phyloP scores from a whole-genome alignment of 768 basidiomycete genomes.

The Collybiopsis luxurians region DNA sequence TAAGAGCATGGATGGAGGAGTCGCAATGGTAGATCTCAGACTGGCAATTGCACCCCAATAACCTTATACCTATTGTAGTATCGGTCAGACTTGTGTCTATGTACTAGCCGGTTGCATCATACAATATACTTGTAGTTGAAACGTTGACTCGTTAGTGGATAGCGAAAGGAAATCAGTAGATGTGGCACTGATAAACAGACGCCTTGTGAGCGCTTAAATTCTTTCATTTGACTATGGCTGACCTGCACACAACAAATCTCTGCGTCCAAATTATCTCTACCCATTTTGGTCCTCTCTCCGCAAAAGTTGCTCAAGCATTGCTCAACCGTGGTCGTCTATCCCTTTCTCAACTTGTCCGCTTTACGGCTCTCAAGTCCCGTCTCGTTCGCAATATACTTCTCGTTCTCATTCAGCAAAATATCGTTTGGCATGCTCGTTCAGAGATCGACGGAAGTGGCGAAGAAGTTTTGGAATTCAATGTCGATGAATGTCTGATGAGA shows the following conservation, averaged over 20 bases:
- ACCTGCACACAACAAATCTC: constrained; percentile 57
- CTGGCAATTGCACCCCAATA: no score
- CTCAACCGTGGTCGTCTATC: constrained; percentile 85
- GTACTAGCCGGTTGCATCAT: no score
- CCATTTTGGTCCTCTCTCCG: constrained; percentile 64
- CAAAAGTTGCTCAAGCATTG: constrained; percentile 67
- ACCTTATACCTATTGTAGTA: no score
- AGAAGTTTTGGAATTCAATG: constrained; percentile 79
- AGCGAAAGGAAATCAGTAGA: no score
- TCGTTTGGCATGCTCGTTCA: constrained; percentile 79
- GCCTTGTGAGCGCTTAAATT: not conserved
- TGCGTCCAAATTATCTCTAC: constrained; percentile 61
- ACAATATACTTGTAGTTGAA: no score
- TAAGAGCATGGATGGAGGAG: constrained; percentile 35
- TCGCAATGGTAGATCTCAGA: not conserved
- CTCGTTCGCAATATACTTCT: constrained; percentile 69
- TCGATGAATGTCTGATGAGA: constrained; percentile 78
- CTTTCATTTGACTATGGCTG: constrained; percentile 48
- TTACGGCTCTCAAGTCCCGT: constrained; percentile 64
- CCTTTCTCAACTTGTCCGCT: constrained; percentile 63
- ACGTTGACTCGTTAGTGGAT: no score
- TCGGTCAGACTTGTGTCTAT: no score
- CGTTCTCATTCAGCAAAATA: constrained; percentile 86
- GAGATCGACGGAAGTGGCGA: constrained; percentile 51
- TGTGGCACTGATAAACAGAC: no score